Conservation (phyloP, 2,329 filamentous ascomycete genomes). For the Pestalotiopsis sp. region DNA sequence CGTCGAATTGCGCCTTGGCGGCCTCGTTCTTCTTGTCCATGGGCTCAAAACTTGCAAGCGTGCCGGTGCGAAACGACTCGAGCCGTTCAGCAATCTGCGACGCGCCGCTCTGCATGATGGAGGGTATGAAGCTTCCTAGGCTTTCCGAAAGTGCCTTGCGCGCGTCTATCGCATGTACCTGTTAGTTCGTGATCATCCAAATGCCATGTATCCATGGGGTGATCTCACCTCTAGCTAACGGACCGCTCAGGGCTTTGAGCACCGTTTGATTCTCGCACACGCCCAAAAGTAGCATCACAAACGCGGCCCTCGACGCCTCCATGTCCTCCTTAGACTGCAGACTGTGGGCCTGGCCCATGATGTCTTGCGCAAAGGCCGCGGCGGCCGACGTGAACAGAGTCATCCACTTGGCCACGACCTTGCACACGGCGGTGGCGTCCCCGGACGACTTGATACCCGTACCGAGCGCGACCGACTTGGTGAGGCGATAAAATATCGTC, state of each 20-base stretch:
- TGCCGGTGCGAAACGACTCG: constrained; percentile 61
- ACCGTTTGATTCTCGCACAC: constrained; percentile 63
- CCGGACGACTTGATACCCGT: constrained; percentile 47
- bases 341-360: constrained; percentile 47
- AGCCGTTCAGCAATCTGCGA: constrained; percentile 57
- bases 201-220: not conserved
- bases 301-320: constrained; percentile 62
- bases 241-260: constrained; percentile 54
- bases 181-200: constrained; percentile 12
- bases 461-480: constrained; percentile 75
- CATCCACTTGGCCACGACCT: constrained; percentile 61
- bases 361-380: constrained; percentile 49
- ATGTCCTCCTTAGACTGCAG: constrained; percentile 57
- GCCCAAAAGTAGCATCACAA: constrained; percentile 65
- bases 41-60: constrained; percentile 58
- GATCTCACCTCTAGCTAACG: constrained; percentile 53
- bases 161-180: constrained; percentile 35
- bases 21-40: constrained; percentile 54
- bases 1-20: constrained; percentile 55
- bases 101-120: constrained; percentile 55
- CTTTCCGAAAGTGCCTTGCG: constrained; percentile 54
- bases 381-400: constrained; percentile 55
- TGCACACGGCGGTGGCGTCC: constrained; percentile 54
- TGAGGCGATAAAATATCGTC: constrained; percentile 89
- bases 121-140: constrained; percentile 56